Base-by-base conservation (phyloP, 208 protist species). In the Naegleria fowleri region DNA sequence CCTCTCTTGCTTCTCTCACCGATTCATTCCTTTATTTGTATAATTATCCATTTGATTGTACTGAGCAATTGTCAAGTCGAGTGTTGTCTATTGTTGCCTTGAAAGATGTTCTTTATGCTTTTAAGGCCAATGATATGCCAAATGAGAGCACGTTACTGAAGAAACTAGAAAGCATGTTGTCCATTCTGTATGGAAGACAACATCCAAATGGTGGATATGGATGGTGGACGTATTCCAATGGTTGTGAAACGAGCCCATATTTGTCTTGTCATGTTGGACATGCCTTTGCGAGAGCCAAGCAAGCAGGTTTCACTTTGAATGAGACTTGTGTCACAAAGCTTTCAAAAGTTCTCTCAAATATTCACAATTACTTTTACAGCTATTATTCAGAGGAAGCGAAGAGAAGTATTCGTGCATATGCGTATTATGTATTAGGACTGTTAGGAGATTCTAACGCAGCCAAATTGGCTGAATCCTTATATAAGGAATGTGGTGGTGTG, bases 11-110 rank as follows among this genome's bases (percentile, higher is more conserved):
- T 19, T 59, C 90, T 5, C 83, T 92, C 16, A 75, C 92, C 36
- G 92, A 92, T 86, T 90, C 92, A 38, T 91, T 92, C 41, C 25
- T 88, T 52, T 92, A 92, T 67, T 38, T 92, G 6, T 55, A 76
- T 22, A 48, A 85, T 41, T 92, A 92, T 85, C 39, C 41, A 36
- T 92, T 85, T 48, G 90, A 90, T 11, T 92, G 90, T 90, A 52
- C 16, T 39, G 85, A 92, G 36, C 67, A 88, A 58, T 84, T 76
- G 16, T 7, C 51, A 43, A 33, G 40, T 25, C 59, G 16, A 36
- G 13, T 90, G 7, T 19, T 76, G 22, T 36, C 48, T 1, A 55
- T 87, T 51, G 76, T 55, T 55, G 22, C 48, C 39, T 84, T 85
- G 15, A 51, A 41, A 25, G 55, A 90, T 25, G 79, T 90, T 11